These are phyloP conservation scores for Solanum peruvianum DNA, from an alignment of 257 asterid genomes.

Conservation along the genomic window DNA sequence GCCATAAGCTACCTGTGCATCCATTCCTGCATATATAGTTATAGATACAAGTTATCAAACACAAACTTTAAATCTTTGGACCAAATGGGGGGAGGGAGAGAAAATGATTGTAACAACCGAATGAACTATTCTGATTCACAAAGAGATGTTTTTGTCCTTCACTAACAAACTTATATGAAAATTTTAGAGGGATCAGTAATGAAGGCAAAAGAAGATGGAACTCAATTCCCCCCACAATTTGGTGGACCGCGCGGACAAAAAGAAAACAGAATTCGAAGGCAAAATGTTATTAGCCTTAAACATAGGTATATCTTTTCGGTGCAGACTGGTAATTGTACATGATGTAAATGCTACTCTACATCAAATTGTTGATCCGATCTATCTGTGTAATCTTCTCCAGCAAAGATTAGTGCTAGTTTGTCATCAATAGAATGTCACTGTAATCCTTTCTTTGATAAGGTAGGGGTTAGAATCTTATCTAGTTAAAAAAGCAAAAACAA, in stretches of 20 bases:
- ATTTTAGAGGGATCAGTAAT: background rate
- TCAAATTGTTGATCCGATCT: background rate
- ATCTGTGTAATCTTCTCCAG: background rate
- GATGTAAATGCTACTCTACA: background rate
- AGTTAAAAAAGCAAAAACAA: background rate
- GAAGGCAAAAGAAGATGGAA: background rate
- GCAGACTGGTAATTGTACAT: background rate
- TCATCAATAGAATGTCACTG: background rate
- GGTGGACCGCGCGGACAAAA: background rate
- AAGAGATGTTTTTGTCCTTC: background rate
- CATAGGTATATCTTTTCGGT: background rate
- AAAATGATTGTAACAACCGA: background rate
- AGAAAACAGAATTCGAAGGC: background rate
- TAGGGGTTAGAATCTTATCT: background rate
- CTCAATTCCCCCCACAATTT: background rate
- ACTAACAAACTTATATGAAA: background rate
- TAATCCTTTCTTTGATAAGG: background rate
- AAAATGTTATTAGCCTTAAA: background rate
- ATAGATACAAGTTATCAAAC: background rate
- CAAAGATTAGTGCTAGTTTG: background rate
- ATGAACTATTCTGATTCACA: background rate
- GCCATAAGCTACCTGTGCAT: constrained; percentile 95
- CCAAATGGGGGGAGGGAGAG: background rate
- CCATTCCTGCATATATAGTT: constrained; percentile 59
- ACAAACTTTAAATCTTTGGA: background rate